Conservation (phyloP, 768 basidiomycete species). For the Tephrocybe sp. region DNA sequence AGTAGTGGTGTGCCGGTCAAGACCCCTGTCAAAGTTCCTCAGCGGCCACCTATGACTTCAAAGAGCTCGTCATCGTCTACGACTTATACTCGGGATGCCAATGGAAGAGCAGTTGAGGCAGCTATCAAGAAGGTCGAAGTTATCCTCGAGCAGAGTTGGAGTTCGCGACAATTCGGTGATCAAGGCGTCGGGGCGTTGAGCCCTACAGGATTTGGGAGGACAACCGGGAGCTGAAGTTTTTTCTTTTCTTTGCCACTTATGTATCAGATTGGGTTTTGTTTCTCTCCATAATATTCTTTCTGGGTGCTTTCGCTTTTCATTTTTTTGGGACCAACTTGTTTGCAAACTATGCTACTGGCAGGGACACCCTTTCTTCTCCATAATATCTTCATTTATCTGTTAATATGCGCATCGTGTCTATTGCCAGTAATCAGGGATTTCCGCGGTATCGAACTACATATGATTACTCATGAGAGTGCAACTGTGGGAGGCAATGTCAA, state of each 20-base stretch:
- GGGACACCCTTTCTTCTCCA: too few species aligned
- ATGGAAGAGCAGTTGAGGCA: conserved; percentile 18
- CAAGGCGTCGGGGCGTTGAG: conserved; percentile 21
- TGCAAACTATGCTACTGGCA: too few species aligned
- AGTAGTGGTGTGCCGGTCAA: too few species aligned
- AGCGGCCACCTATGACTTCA: conserved; percentile 7
- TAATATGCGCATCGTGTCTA: too few species aligned
- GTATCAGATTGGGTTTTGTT: background rate
- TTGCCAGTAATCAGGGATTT: too few species aligned
- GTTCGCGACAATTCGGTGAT: conserved; percentile 20
- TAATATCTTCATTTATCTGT: too few species aligned
- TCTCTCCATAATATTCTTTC: too few species aligned
- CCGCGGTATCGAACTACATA: too few species aligned
- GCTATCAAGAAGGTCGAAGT: conserved; percentile 32
- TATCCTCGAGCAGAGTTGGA: conserved; percentile 36
- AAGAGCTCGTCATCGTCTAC: conserved; percentile 7
- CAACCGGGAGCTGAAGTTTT: background rate
- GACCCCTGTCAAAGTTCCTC: background rate
- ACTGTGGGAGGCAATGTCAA: too few species aligned
- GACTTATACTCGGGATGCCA: conserved; percentile 2
- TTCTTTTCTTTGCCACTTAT: background rate
- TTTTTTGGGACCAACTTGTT: too few species aligned
- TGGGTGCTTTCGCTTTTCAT: too few species aligned
- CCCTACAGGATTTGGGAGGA: conserved; percentile 22
- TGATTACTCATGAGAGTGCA: too few species aligned